phyloP scores from a whole-genome alignment of 768 basidiomycete genomes.

The Russula sp. region DNA sequence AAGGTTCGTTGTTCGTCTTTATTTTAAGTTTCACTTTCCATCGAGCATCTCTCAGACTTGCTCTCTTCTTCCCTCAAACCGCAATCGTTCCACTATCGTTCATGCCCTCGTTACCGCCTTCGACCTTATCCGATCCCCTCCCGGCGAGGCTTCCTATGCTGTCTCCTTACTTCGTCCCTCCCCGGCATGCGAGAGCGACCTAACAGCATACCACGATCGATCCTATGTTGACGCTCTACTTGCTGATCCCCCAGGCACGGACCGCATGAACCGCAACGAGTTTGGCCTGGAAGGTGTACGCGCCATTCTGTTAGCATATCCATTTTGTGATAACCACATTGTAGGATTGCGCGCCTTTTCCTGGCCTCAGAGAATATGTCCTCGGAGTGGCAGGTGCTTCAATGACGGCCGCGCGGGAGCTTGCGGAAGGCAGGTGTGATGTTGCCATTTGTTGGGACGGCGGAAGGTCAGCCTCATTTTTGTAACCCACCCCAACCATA shows the following conservation, averaged over 20 bases:
- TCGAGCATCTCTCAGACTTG: conserved; percentile 28
- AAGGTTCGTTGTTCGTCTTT: conserved; percentile 40
- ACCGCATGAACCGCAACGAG: conserved; percentile 35
- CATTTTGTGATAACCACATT: no score
- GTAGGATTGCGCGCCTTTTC: conserved; percentile 84
- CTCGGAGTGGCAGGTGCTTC: conserved; percentile 72
- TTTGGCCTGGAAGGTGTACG: conserved; percentile 62
- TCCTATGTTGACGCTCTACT: conserved; percentile 24
- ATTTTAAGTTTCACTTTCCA: neutral
- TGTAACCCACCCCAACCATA: neutral
- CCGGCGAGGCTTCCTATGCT: neutral
- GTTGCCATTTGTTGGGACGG: conserved; percentile 90
- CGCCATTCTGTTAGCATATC: neutral
- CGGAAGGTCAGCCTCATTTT: conserved; percentile 53
- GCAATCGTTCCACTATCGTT: conserved; percentile 34
- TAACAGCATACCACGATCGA: conserved; percentile 25
- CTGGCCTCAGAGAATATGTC: conserved; percentile 65
- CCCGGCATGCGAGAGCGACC: conserved; percentile 15
- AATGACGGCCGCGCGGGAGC: conserved; percentile 63
- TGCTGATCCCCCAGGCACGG: conserved; percentile 7
- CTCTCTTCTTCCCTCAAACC: conserved; percentile 37
- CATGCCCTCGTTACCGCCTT: conserved; percentile 33
- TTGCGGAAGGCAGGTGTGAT: conserved; percentile 51
- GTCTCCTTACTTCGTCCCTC: conserved; percentile 22
- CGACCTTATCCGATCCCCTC: conserved; percentile 18